Percentiles rank a stretch among this genome's conserved stretches.
phyloP scores from a whole-genome alignment of 2,329 filamentous ascomycete species.

The Colletotrichum endophyticum region DNA sequence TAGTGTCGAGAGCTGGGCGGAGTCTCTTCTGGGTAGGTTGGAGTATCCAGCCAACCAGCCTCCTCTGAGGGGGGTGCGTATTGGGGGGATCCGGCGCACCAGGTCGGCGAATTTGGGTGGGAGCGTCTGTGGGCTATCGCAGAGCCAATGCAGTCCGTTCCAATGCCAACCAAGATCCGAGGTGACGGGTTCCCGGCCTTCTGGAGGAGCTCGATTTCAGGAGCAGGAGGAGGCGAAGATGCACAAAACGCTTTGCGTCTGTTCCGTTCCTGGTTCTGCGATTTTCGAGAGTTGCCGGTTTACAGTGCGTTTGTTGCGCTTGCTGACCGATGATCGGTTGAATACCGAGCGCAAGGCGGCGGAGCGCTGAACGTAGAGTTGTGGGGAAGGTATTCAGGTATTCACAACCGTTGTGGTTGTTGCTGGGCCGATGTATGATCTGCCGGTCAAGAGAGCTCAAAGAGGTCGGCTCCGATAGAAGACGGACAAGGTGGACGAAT shows the following conservation, averaged over 20 bases:
- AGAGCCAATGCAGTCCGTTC: slow-evolving; percentile 14
- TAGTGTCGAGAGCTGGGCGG: slow-evolving; percentile 17
- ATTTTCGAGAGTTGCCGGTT: not conserved
- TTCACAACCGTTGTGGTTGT: not conserved
- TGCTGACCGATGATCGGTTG: not conserved
- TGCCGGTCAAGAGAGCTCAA: not conserved
- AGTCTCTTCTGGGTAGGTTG: slow-evolving; percentile 3
- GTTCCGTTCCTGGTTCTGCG: not conserved
- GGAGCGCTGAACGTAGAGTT: not conserved
- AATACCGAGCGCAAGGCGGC: not conserved
- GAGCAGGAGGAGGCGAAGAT: not conserved
- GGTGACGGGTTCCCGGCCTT: not conserved
- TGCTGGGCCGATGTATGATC: too few species aligned
- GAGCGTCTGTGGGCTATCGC: slow-evolving; percentile 19
- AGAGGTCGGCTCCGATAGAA: not conserved
- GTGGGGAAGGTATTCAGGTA: not conserved
- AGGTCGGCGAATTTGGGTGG: slow-evolving; percentile 19
- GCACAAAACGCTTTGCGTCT: not conserved
- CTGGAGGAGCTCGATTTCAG: not conserved
- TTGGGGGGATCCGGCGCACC: slow-evolving; percentile 15
- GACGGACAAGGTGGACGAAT: not conserved
- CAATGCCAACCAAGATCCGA: slow-evolving; percentile 18
- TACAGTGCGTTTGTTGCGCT: not conserved
- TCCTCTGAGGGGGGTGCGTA: not conserved
- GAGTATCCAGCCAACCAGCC: slow-evolving; percentile 9